Conservation (phyloP, 2,329 filamentous ascomycete genomes). For the Monilinia aucupariae region DNA sequence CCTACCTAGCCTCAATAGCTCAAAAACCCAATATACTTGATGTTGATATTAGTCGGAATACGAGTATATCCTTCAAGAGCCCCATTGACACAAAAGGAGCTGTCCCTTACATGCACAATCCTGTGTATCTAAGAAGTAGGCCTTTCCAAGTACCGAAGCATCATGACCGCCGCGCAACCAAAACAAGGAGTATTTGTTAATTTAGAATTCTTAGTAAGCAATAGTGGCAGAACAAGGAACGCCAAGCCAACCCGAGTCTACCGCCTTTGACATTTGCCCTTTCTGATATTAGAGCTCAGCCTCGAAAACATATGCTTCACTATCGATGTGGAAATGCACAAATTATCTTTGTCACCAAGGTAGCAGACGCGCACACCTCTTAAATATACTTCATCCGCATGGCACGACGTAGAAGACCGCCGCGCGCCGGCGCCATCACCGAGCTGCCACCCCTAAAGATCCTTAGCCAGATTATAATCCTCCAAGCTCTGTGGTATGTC, state of each 20-base stretch:
- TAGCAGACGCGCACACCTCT: slow-evolving; percentile 13
- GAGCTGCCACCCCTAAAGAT: slow-evolving; percentile 64
- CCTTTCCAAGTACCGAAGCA: not conserved
- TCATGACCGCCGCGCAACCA: not conserved
- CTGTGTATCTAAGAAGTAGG: not conserved
- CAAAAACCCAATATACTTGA: not conserved
- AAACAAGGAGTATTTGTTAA: not conserved
- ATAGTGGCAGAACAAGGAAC: not conserved
- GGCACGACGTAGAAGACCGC: slow-evolving; percentile 51
- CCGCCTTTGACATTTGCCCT: slow-evolving; percentile 11
- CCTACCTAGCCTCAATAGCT: slow-evolving; percentile 6
- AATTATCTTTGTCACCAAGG: not conserved
- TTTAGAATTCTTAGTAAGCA: slow-evolving; percentile 5
- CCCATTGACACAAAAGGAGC: not conserved
- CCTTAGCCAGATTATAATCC: slow-evolving; percentile 58
- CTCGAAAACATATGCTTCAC: not conserved
- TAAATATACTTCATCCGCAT: slow-evolving; percentile 19
- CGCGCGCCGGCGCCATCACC: slow-evolving; percentile 58
- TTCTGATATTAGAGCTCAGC: not conserved
- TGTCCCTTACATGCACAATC: not conserved
- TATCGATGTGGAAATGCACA: slow-evolving; percentile 7
- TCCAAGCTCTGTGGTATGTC: slow-evolving; percentile 61
- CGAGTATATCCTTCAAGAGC: not conserved
- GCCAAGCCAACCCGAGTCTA: not conserved
- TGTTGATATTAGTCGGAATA: not conserved